Conservation (phyloP, 805 yeast genomes). For the Kazachstania martiniae region DNA sequence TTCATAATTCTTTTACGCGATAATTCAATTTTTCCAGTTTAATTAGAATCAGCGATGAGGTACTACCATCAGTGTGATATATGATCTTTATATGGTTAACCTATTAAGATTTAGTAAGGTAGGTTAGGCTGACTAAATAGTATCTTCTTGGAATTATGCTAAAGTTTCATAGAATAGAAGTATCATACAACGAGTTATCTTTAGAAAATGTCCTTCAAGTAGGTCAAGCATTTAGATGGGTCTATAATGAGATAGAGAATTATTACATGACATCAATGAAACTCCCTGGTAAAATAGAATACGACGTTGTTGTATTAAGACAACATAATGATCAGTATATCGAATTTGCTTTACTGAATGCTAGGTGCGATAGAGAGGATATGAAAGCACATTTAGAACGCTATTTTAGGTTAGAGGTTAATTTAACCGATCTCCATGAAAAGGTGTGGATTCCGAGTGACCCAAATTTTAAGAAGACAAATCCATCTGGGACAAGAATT, state of each 20-base stretch:
- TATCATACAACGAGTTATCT: slow-evolving; percentile 23
- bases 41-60: too few species aligned
- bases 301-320: slow-evolving; percentile 50
- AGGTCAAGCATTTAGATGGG: slow-evolving; percentile 29
- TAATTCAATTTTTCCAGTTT: too few species aligned
- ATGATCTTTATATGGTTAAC: too few species aligned
- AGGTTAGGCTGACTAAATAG: not conserved
- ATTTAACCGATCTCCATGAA: slow-evolving; percentile 40
- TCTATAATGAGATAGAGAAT: slow-evolving; percentile 13
- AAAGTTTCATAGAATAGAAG: slow-evolving; percentile 6
- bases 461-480: slow-evolving; percentile 32
- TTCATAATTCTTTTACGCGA: too few species aligned
- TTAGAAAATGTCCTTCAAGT: slow-evolving; percentile 37
- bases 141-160: slow-evolving; percentile 3
- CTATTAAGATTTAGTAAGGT: too few species aligned
- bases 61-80: too few species aligned
- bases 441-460: slow-evolving; percentile 53
- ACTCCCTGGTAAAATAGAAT: slow-evolving; percentile 24
- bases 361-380: slow-evolving; percentile 22
- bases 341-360: slow-evolving; percentile 40
- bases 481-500: slow-evolving; percentile 61
- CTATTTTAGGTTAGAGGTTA: slow-evolving; percentile 60
- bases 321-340: slow-evolving; percentile 47
- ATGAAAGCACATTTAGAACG: slow-evolving; percentile 39
- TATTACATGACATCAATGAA: slow-evolving; percentile 20